Percentiles rank a stretch among this genome's conserved stretches.
phyloP scores from a whole-genome alignment of 345 rosid genomes.

The Passiflora organensis region DNA sequence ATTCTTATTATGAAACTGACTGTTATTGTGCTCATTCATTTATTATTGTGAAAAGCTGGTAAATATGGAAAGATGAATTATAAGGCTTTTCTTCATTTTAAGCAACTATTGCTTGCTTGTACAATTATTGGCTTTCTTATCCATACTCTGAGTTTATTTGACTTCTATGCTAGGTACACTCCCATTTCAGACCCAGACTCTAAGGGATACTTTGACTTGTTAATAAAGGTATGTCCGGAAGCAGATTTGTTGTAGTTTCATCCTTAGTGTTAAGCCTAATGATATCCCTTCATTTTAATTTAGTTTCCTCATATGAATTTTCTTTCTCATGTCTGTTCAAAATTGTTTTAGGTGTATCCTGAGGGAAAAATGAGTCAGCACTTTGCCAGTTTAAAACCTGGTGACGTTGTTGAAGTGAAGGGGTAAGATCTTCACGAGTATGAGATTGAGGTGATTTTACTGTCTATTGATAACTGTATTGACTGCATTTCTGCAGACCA shows the following conservation, averaged over 20 bases:
- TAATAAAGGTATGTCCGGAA: constrained; percentile 71
- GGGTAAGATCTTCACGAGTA: constrained; percentile 40
- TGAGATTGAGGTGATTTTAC: neutral
- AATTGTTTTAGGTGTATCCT: constrained; percentile 71
- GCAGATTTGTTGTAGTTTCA: neutral
- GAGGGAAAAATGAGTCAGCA: constrained; percentile 99
- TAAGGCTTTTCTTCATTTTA: neutral
- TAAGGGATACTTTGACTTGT: constrained; percentile 81
- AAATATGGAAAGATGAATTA: neutral
- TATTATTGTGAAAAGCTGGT: neutral
- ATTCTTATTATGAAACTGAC: neutral
- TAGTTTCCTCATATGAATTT: constrained; percentile 4
- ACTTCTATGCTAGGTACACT: constrained; percentile 57
- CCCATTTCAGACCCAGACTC: constrained; percentile 91
- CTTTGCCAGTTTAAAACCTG: constrained; percentile 87
- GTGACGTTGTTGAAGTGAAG: constrained; percentile 85
- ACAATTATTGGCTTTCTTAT: neutral
- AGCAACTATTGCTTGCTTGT: neutral
- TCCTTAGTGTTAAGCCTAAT: constrained; percentile 7
- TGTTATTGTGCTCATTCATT: too few species aligned
- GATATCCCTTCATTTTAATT: neutral
- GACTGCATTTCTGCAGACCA: constrained; percentile 57
- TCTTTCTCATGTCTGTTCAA: neutral
- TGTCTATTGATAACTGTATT: neutral
- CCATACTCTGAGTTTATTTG: neutral